Evolutionary conservation across 148 eudicot species (phyloP).

Genomic region (Rhododendron henanense): DNA sequence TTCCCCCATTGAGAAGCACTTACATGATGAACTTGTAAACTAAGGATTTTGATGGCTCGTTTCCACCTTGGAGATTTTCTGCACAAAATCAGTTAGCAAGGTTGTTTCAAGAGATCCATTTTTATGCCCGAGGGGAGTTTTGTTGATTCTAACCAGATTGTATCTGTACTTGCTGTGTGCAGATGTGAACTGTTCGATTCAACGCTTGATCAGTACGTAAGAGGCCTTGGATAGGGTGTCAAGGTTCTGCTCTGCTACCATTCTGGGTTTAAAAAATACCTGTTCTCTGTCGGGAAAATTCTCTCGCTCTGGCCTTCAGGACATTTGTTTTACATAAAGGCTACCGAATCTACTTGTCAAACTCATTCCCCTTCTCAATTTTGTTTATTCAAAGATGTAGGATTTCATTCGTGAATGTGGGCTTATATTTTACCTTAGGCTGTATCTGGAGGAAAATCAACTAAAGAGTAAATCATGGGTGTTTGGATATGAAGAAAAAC

Average conservation of each 20-base stretch:
- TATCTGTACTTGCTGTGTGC: conserved; percentile 16
- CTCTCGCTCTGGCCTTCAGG: not conserved
- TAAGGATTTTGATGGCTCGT: not conserved
- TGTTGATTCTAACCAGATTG: not conserved
- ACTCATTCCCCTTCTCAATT: not conserved
- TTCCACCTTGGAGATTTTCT: not conserved
- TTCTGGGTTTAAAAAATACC: not conserved
- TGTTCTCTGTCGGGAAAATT: not conserved
- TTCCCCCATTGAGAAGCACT: not conserved
- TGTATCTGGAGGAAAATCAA: not conserved
- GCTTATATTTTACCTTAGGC: not conserved
- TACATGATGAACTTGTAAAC: not conserved
- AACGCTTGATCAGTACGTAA: conserved; percentile 87
- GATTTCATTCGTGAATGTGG: not conserved
- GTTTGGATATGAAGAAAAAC: not conserved
- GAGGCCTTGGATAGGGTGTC: conserved; percentile 68
- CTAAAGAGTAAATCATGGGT: not conserved
- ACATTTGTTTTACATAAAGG: not conserved
- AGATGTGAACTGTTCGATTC: conserved; percentile 81
- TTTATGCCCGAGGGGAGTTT: not conserved
- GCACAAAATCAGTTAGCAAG: not conserved
- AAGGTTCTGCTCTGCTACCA: conserved; percentile 6
- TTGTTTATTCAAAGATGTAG: not conserved
- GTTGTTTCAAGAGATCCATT: not conserved
- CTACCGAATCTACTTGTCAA: not conserved